phyloP scores from a whole-genome alignment of 345 rosid species.

The Schrenkiella parvula region DNA sequence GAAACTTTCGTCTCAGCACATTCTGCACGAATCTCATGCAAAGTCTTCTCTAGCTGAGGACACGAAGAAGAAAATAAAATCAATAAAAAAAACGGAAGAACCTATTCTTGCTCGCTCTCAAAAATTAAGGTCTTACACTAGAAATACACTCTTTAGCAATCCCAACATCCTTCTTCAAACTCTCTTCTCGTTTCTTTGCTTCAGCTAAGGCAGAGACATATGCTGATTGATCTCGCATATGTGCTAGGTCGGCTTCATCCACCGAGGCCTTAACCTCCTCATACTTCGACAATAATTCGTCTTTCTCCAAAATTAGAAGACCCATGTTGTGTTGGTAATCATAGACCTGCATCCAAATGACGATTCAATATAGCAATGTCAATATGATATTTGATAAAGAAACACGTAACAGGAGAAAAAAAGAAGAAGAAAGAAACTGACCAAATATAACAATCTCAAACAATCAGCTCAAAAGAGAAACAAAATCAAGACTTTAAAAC shows the following conservation, averaged over 20 bases:
- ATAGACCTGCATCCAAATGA: slow-evolving; percentile 48
- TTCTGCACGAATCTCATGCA: slow-evolving; percentile 96
- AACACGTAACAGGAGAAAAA: background rate
- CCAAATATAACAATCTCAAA: background rate
- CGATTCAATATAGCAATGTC: background rate
- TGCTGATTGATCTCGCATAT: slow-evolving; percentile 62
- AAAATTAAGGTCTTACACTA: slow-evolving; percentile 53
- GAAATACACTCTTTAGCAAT: slow-evolving; percentile 83
- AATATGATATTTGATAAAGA: background rate
- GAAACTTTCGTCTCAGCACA: slow-evolving; percentile 88
- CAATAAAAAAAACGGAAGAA: background rate
- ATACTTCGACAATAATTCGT: slow-evolving; percentile 51
- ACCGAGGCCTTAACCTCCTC: slow-evolving; percentile 69
- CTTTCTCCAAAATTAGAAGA: slow-evolving; percentile 72
- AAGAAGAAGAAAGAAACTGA: background rate
- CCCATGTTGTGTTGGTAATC: slow-evolving; percentile 97
- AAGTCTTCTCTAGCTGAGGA: slow-evolving; percentile 75
- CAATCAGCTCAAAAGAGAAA: slow-evolving; percentile 23
- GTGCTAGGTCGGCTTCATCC: slow-evolving; percentile 57
- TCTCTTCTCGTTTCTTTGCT: slow-evolving; percentile 76
- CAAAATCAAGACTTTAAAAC: slow-evolving; percentile 18
- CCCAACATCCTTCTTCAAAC: slow-evolving; percentile 75
- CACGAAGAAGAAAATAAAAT: background rate
- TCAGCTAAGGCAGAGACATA: slow-evolving; percentile 62
- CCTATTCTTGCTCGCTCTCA: background rate